Evolutionary conservation across 1,284 basidiomycete species (phyloP), one percentile per base, ranked within the genome.

Genomic region (Sporisorium exsertum): DNA sequence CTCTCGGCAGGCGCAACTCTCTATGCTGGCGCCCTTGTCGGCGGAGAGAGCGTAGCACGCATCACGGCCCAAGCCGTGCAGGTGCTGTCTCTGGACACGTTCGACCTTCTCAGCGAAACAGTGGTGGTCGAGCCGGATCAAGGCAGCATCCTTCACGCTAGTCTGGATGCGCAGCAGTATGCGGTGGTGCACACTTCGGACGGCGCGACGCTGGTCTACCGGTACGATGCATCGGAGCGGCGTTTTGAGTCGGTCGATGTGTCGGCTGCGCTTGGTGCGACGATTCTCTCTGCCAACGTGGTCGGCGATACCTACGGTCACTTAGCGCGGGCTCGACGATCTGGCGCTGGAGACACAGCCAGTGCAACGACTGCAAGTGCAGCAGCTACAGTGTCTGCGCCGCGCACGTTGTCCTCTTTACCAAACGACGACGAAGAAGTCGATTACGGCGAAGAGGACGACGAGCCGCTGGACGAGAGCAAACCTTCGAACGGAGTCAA

Each of bases 361-460:
- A 18, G 16, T 2, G 35, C 52, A 26, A 16, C 37, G 16, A 9
- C 35, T 5, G 26, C 52, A 4, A 22, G 47, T n/a, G 27, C 42
- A n/a, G 12, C 53, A 7, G 5, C 20, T 3, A 15, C 13, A 18
- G 4, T 3, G 29, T 37, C 43, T 37, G 35, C 58, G 8, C 45
- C 59, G 0, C 47, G 52, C 13, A 20, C 47, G 8, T 16, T 58
- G 1, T 27, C 67, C 5, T 50, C 60, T 2, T 10, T 57, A 4
- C 27, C 43, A 18, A 47, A 62, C 43, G 73, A 74, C 15, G 78
- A 81, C 15, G 79, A 81, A 47, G 79, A 80, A 37, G 73, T 82
- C 9, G 80, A 82, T 40, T 82, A 81, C 42, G 77, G 72, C 35
- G 80, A 82, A 29, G 79, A 81, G 29, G 67, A 69, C 33, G 55